Evolutionary conservation across 176 grass and related monocot genomes (phyloP), one percentile per base, ranked within the genome.

Genomic region (Oryza glumipatula): DNA sequence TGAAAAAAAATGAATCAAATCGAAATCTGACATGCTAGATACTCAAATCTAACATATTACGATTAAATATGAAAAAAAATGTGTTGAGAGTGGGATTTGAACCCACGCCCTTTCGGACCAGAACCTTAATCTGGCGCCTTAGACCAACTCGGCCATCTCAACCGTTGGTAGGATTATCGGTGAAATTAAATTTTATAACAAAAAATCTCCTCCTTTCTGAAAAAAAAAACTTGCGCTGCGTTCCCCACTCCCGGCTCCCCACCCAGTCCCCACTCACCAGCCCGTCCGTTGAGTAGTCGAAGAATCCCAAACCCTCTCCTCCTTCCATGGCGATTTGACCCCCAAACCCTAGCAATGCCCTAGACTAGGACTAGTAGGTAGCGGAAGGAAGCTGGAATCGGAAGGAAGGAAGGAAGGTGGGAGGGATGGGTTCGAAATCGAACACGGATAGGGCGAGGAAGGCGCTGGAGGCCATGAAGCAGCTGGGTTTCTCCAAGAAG

Each of bases 111-210:
- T 91, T 94, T 88, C 82, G 73, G 78, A 89, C 83, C 76, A 87
- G 85, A 93, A 85, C 76, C 88, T 89, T 93, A 92, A 84, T 84
- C 79, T 87, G 75, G 88, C 73, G 88, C 91, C 76, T 94, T 96
- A 91, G 94, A 93, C 91, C 89, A 94, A 94, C 91, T 92, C 89
- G 87, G 77, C 89, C 89, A 97, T 97, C 81, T 91, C 94, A 93
- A 88, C 41, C 38, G 5, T 39, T 39, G 6, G 35, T 5, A 36
- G 3, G 35, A 0, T 4, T 36, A 32, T 32, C 35, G 5, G 36
- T 38, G 36, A 38, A 38, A 38, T 7, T 38, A 38, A 6, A 7
- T 38, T 38, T 38, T 32, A 32, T 32, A 38, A 6, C 5, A 0
- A 38, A 38, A 38, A 38, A 0, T 38, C 5, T 8, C 7, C 39